Conservation (phyloP, 345 rosid genomes). For the Salix exigua region DNA sequence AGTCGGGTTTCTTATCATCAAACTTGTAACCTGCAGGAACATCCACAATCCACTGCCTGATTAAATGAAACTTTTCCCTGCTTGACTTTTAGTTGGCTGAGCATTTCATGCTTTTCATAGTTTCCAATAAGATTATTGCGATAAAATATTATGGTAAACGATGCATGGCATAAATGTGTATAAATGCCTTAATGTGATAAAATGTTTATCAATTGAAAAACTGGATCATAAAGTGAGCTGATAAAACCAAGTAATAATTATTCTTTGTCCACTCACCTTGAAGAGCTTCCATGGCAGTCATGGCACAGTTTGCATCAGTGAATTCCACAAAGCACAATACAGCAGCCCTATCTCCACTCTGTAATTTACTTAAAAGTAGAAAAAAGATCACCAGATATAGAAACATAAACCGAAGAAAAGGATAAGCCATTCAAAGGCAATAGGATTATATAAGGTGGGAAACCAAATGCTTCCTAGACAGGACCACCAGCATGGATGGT, state of each 20-base stretch:
- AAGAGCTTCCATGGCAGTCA: slow-evolving; percentile 55
- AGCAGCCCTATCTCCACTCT: slow-evolving; percentile 48
- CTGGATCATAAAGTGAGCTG: not conserved
- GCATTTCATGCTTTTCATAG: not conserved
- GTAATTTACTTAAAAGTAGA: slow-evolving; percentile 14
- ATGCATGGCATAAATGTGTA: not conserved
- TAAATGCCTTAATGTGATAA: not conserved
- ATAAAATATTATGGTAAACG: not conserved
- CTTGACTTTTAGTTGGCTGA: not conserved
- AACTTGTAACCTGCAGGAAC: slow-evolving; percentile 48
- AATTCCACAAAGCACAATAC: slow-evolving; percentile 64
- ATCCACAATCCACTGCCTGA: slow-evolving; percentile 1
- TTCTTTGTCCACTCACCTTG: slow-evolving; percentile 38
- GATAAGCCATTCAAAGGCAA: not conserved
- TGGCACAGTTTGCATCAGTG: slow-evolving; percentile 41
- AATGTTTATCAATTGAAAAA: not conserved
- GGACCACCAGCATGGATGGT: no score
- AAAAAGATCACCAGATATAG: not conserved
- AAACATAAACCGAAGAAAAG: slow-evolving; percentile 1
- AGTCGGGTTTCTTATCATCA: slow-evolving; percentile 47
- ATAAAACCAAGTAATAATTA: not conserved
- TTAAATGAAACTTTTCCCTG: slow-evolving; percentile 1
- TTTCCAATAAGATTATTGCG: not conserved
- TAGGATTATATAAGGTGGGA: not conserved
- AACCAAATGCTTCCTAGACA: not conserved